Conservation (phyloP, 1,284 basidiomycete species). For the Cryptococcus sp. region DNA sequence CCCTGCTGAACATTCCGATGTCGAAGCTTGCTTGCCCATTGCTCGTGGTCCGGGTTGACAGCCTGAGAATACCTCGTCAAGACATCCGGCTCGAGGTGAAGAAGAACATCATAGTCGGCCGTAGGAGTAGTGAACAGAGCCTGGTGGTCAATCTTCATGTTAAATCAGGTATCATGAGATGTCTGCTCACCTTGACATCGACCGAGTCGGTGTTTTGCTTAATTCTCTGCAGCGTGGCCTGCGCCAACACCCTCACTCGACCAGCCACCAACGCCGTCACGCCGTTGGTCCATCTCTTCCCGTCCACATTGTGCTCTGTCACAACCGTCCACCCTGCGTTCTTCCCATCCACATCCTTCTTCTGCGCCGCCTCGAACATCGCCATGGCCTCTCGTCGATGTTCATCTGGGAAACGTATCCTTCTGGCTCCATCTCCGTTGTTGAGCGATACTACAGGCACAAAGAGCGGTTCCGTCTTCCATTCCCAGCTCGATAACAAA, state of each 20-base stretch:
- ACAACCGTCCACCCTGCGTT: constrained; percentile 68
- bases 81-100: constrained; percentile 62
- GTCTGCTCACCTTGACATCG: constrained; percentile 26
- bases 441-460: constrained; percentile 50
- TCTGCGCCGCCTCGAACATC: constrained; percentile 44
- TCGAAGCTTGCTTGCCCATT: constrained; percentile 26
- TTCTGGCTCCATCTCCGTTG: constrained; percentile 23
- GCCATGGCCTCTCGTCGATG: constrained; percentile 59
- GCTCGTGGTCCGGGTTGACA: constrained; percentile 49
- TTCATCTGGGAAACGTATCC: constrained; percentile 44
- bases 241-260: constrained; percentile 64
- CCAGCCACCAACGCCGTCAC: constrained; percentile 64
- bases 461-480: constrained; percentile 53
- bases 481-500: constrained; percentile 78
- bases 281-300: constrained; percentile 66
- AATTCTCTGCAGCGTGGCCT: constrained; percentile 53
- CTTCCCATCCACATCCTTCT: constrained; percentile 44
- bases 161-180: constrained; percentile 10
- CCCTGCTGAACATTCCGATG: constrained; percentile 29
- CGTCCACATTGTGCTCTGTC: constrained; percentile 72
- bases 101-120: constrained; percentile 77
- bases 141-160: constrained; percentile 46
- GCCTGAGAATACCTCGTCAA: constrained; percentile 64
- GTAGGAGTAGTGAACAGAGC: constrained; percentile 76
- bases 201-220: constrained; percentile 18